Base-by-base conservation (phyloP, 2,329 filamentous ascomycete genomes). In the Aspergillus sp. region DNA sequence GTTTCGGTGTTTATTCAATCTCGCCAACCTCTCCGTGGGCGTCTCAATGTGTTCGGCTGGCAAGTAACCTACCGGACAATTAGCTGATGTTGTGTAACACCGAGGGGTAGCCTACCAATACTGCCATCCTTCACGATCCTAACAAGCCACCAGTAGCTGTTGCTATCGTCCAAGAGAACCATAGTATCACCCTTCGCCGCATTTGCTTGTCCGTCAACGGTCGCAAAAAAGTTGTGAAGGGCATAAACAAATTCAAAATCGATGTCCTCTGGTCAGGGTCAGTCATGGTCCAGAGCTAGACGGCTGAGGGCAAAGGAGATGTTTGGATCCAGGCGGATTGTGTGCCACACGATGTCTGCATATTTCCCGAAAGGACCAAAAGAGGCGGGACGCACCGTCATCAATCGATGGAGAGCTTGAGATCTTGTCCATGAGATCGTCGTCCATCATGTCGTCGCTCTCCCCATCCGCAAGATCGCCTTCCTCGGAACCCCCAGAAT, bases 191-290 rank as follows among this genome's bases (percentile, higher is more conserved):
- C 95, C 79, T 99, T 99, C 36, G 92, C 96, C 61, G 95, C 95
- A 81, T 98, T 99, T 64, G 95, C 95, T 78, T 99, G 95, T 28
- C 95, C 95, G 79, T 99, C 95, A 52, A 99, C 95, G 0, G 95
- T 98, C 28, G 95, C 95, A 66, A 97, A 91, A 72, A 99, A 99
- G 2, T 94, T 99, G 76, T 98, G 95, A 60, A 99, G 83, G 28
- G 95, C 95, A 80, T 99, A 99, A 63, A 99, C 95, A 79, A 98
- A 98, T 76, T 98, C 94, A 82, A 99, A 98, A 84, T 99, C 95
- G 79, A 99, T 99, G 73, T 99, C 95, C 86, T 99, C 95, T 98
- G 83, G 78, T 78, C 89, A 84, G 84, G 87, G 90, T 97, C 92
- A 97, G 92, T 89, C 89, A 82, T 91, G 86, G 80, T 85, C 85